A percentile compares a stretch with the other conserved stretches of the same genome.
phyloP scores from a whole-genome alignment of 306 rosid genomes.

The Begonia masoniana region DNA sequence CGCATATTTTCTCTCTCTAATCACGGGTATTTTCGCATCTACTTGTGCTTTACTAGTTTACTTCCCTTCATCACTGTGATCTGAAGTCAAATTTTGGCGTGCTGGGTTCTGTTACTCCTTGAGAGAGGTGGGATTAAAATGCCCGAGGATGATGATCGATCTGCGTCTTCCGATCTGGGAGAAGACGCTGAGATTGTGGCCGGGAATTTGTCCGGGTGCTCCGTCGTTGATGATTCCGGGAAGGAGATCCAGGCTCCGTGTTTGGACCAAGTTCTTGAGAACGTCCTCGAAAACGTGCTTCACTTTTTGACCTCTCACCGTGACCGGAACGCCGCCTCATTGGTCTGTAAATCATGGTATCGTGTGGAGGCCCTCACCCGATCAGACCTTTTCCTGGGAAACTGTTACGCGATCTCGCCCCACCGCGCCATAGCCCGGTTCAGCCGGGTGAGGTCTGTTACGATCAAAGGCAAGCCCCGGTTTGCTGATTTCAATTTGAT shows the following conservation, averaged over 20 bases:
- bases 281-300: conserved; percentile 86
- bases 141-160: conserved; percentile 55
- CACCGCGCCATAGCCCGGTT: conserved; percentile 48
- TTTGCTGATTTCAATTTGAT: conserved; percentile 76
- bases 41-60: neutral
- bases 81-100: conserved; percentile 11
- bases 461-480: conserved; percentile 70
- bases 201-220: conserved; percentile 19
- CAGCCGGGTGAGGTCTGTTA: conserved; percentile 32
- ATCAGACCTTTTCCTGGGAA: conserved; percentile 72
- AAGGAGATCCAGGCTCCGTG: conserved; percentile 1
- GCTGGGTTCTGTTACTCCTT: conserved; percentile 15
- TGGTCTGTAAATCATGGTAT: conserved; percentile 84
- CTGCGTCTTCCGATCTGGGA: conserved; percentile 43
- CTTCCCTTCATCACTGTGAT: conserved; percentile 2
- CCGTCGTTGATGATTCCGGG: conserved; percentile 12
- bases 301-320: conserved; percentile 55
- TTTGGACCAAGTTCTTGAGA: conserved; percentile 76
- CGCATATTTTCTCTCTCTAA: neutral
- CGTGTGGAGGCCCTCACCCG: conserved; percentile 79
- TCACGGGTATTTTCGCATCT: neutral
- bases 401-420: conserved; percentile 62
- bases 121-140: conserved; percentile 38
- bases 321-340: conserved; percentile 90
- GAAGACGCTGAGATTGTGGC: conserved; percentile 17